Base-by-base conservation (phyloP, 2,329 filamentous ascomycete genomes). In the Clonostachys rosea region DNA sequence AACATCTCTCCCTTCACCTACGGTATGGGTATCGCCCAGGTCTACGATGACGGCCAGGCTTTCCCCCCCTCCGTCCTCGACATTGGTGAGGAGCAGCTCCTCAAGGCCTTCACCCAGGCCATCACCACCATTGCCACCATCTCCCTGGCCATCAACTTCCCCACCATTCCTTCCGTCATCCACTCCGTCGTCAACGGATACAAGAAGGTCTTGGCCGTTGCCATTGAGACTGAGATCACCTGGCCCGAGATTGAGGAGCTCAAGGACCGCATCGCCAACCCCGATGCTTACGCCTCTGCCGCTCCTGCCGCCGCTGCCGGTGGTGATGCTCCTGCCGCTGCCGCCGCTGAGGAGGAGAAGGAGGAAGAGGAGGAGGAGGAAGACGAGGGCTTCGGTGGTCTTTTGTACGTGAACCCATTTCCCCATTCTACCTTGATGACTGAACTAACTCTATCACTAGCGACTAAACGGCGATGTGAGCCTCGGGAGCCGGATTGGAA, bases 1-100 rank as follows among this genome's bases (percentile, higher is more conserved):
- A 97, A 96, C 87, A 99, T 99, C 83, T 97, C 94, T 61, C 91
- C 91, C 73, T 96, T 96, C 84, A 96, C 91, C 70, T 99, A 97
- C 79, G 94, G 94, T 80, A 95, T 99, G 88, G 88, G 87, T 71
- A 86, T 99, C 65, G 60, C 83, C 56, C 92, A 97, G 82, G 91
- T 99, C 74, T 99, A 99, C 83, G 91, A 99, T 78, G 78, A 92
- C 67, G 94, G 94, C 66, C 94, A 99, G 82, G 84, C 83, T 62
- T 99, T 99, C 84, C 78, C 83, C 56, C 74, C 91, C 56, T 75
- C 73, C 54, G 89, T 99, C 59, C 83, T 99, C 60, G 94, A 99
- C 75, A 91, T 99, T 65, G 82, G 89, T 66, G 92, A 99, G 80
- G 84, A 89, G 55, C 91, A 97, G 81, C 87, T 99, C 64, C 84